Base-by-base conservation (phyloP, 1,284 basidiomycete species). In the Marasmius oreades region DNA sequence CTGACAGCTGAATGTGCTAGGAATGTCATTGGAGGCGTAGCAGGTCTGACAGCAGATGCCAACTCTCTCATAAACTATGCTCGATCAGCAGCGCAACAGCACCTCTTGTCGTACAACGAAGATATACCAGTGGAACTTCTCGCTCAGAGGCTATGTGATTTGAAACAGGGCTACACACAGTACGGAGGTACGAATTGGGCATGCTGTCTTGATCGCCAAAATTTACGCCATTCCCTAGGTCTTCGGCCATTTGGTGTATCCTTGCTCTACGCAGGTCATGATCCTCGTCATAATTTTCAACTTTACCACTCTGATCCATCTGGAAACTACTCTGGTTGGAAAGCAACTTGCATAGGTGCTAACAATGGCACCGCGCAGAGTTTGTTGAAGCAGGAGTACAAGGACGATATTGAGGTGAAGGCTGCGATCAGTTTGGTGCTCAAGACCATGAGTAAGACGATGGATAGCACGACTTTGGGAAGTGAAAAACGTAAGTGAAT, bases 121-220 rank as follows among this genome's bases (percentile, higher is more conserved):
- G 95, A 98, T 69, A 98, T 99, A 65, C 96, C 96, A 10, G 96
- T 98, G 31, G 96, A 99, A 72, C 81, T 97, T 65, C 86, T 99
- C 56, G 92, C 95, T 20, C 95, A 98, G 71, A 81, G 90, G 57
- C 75, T 99, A 61, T 98, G 96, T 68, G 93, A 99, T 74, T 85
- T 98, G 79, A 99, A 99, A 78, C 96, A 99, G 72, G 95, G 95
- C 8, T 99, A 98, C 72, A 99, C 96, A 46, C 96, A 99, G 69
- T 97, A 87, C 62, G 96, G 96, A 77, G 95, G 94, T 90, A 64
- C 61, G 81, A n/a, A 37, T n/a, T 33, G 51, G 28, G 53, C 34
- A 14, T 51, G n/a, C 37, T 42, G 39, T 44, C 34, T 60, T 31
- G 42, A 28, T 37, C 14, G 39, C 24, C 42, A 46, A 18, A 31